Evolutionary conservation across 345 rosid species (phyloP).

Genomic region (Rhizophora apiculata): DNA sequence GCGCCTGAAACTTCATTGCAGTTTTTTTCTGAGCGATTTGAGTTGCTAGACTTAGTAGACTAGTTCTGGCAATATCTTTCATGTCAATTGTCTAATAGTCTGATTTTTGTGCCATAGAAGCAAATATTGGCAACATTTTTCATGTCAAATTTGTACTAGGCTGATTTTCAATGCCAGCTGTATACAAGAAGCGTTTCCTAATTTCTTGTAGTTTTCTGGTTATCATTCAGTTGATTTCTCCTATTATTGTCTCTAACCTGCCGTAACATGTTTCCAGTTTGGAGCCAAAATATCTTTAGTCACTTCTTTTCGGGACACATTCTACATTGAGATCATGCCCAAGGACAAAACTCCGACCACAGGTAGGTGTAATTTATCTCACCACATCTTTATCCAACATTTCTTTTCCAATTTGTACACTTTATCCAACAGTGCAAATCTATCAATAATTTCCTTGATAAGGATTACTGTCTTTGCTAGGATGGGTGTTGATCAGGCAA

Average conservation of each 20-base stretch:
- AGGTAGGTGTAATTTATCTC: constrained; percentile 41
- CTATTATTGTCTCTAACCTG: constrained; percentile 27
- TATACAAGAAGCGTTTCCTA: background rate
- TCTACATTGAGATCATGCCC: constrained; percentile 80
- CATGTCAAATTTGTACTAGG: background rate
- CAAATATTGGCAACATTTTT: background rate
- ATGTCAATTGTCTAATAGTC: too few species aligned
- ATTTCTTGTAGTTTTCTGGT: background rate
- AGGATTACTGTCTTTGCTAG: too few species aligned
- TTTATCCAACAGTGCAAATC: background rate
- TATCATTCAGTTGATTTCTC: constrained; percentile 2
- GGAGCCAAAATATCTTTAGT: constrained; percentile 73
- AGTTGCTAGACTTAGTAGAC: background rate
- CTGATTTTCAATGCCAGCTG: too few species aligned
- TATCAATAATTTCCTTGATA: too few species aligned
- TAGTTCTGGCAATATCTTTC: too few species aligned
- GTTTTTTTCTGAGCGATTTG: background rate
- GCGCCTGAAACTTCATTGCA: background rate
- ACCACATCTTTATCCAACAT: background rate
- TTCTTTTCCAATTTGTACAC: background rate
- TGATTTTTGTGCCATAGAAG: too few species aligned
- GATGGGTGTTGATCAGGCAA: too few species aligned
- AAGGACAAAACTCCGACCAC: constrained; percentile 55
- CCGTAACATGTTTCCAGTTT: constrained; percentile 51
- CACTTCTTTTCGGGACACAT: constrained; percentile 86